Base-by-base conservation (phyloP, 2,329 filamentous ascomycete genomes). In the Ilyonectria robusta region DNA sequence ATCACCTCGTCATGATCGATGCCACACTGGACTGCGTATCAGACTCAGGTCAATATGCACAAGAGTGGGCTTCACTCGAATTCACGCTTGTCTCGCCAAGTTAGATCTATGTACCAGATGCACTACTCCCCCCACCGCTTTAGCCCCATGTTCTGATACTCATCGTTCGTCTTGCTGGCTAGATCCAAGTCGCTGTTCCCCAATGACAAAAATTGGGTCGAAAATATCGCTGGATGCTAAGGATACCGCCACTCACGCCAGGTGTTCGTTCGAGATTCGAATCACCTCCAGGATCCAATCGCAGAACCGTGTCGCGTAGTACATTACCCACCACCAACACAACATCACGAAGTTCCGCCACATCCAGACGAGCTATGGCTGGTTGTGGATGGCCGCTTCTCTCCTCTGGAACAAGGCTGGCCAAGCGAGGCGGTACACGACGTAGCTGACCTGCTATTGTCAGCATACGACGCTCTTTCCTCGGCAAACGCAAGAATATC, bases 341-440 rank as follows among this genome's bases (percentile, higher is more conserved):
- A 59, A 6, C 48, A 59, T 46, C 15, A 35, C 51, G 10, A 59
- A 19, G 42, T 67, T 63, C 26, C 61, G 59, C 54, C 55, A 67
- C 55, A 63, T 56, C 65, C 65, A 67, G 40, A 63, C 59, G 31
- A 44, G 35, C 59, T 58, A 67, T 33, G 54, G 54, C 21, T 64
- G 65, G 33, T 42, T 63, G 35, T 54, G 54, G 26, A 67, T 62
- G 31, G 19, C 23, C 9, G 21, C 21, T 11, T 35, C 50, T 44
- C 57, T 63, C 33, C 26, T 21, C n/a, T 48, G 29, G 7, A 37
- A 42, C 59, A 35, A 56, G 13, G 4, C 13, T n/a, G 65, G 60
- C 19, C 31, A 37, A n/a, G 40, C 19, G 26, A 59, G 6, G 23
- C 55, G 37, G 31, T 42, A 17, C n/a, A 50, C 6, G 13, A 19